Evolutionary conservation across 768 basidiomycete genomes (phyloP).

Genomic region (Tylopilus sp.): DNA sequence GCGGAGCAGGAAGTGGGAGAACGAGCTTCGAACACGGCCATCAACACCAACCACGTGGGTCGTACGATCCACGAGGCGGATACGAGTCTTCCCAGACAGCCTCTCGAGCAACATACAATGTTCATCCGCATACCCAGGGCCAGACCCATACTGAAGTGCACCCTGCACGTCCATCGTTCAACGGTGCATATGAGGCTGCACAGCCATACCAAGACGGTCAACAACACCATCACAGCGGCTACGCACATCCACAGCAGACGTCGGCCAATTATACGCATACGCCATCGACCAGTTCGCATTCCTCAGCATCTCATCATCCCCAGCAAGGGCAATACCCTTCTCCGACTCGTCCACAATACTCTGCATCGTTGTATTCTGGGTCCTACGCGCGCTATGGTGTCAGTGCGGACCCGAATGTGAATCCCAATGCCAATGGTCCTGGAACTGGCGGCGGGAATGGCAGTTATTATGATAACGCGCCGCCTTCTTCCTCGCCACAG

Average conservation of each 20-base stretch:
- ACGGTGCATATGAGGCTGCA: constrained; percentile 22
- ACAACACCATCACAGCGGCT: constrained; percentile 21
- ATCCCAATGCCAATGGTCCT: constrained; percentile 8
- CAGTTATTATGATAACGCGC: constrained; percentile 26
- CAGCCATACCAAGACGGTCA: constrained; percentile 29
- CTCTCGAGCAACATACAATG: constrained; percentile 18
- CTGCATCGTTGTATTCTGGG: constrained; percentile 22
- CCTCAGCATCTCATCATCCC: constrained; percentile 18
- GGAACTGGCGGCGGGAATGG: constrained; percentile 11
- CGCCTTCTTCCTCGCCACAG: constrained; percentile 21
- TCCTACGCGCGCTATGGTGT: constrained; percentile 29
- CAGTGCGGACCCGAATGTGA: constrained; percentile 21
- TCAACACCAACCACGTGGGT: constrained; percentile 26
- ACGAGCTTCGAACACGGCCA: constrained; percentile 23
- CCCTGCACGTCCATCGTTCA: constrained; percentile 20
- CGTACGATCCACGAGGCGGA: constrained; percentile 23
- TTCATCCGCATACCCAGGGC: constrained; percentile 15
- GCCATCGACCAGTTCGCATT: constrained; percentile 20
- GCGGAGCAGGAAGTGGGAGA: constrained; percentile 10
- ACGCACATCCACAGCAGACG: constrained; percentile 20
- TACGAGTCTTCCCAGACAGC: constrained; percentile 26
- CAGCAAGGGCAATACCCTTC: constrained; percentile 26
- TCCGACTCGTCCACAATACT: constrained; percentile 26
- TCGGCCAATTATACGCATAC: constrained; percentile 16
- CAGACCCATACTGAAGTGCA: constrained; percentile 20